Evolutionary conservation across 306 rosid species (phyloP), one percentile per base, ranked within the genome.

Genomic region (Begonia peltatifolia): DNA sequence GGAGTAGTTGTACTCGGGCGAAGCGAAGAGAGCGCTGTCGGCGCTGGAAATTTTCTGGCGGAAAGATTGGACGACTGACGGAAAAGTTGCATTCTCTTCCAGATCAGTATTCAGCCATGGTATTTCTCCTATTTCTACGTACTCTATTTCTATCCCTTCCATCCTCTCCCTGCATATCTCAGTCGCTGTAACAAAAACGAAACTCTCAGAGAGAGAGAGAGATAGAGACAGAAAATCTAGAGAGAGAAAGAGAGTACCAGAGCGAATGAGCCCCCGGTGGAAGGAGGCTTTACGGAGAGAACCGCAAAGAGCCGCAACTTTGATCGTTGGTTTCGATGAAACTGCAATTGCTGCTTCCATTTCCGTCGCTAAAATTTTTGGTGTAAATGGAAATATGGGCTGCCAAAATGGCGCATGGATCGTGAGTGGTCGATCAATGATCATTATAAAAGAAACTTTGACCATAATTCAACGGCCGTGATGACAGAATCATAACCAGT

Each of bases 1-100:
- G 47, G 90, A 87, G 79, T 65, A 80, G 60, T 87, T 87, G 65
- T 83, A 87, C 77, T 87, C 96, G 0, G 96, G 94, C 13, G 94
- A 78, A 60, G 96, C 94, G 10, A 87, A 83, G 46, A 83, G 87
- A 66, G 76, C 0, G 70, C 79, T 55, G 59, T 87, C 75, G 5
- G 94, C 83, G 43, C 64, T 76, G 3, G 47, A 76, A 70, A 87
- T 76, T 58, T 74, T 74, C 47, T 25, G 51, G 1, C 96, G 90
- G 59, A 83, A 80, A 6, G 79, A 76, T 58, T 87, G 78, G 5
- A 87, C 78, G 41, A 36, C 61, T 7, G 76, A 59, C 4, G 96
- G 90, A 47, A 17, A 87, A 0, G 68, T 72, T 0, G 84, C 83
- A 0, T 70, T 17, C 11, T 46, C 51, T 35, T 87, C 96, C 57